These are phyloP conservation scores for Arbutus unedo DNA, from an alignment of 148 eudicot species.

Conservation along the genomic window DNA sequence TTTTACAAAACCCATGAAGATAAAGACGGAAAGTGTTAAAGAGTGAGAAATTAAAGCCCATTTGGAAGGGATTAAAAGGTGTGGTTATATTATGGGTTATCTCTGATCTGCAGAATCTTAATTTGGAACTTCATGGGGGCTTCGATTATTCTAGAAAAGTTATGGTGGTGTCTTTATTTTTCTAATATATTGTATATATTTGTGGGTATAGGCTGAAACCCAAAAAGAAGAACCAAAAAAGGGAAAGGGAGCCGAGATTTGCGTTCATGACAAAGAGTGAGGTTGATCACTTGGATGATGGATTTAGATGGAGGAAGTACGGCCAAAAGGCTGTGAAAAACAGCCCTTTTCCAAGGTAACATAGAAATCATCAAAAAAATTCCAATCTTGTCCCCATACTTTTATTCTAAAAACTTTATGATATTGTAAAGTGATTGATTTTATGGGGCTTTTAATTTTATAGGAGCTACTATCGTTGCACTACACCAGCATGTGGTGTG, in stretches of 20 bases:
- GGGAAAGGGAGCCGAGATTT: constrained; percentile 66
- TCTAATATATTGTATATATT: background rate
- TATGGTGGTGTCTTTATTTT: background rate
- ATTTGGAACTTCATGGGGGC: constrained; percentile 16
- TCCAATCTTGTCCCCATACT: background rate
- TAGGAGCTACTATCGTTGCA: constrained; percentile 97
- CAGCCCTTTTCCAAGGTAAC: constrained; percentile 88
- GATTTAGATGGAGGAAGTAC: constrained; percentile 96
- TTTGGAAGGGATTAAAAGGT: background rate
- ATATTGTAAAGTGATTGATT: background rate
- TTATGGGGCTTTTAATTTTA: constrained; percentile 1
- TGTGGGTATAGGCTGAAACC: constrained; percentile 50
- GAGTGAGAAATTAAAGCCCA: background rate
- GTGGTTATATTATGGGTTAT: constrained; percentile 19
- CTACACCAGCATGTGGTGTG: constrained; percentile 77
- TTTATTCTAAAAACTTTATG: background rate
- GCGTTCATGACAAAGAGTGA: constrained; percentile 93
- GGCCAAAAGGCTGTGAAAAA: constrained; percentile 96
- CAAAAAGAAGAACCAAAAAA: constrained; percentile 73
- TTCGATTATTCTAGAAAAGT: constrained; percentile 11
- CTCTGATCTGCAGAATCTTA: constrained; percentile 9
- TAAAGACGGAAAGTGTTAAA: background rate
- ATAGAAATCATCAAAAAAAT: background rate
- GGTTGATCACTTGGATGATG: constrained; percentile 90
- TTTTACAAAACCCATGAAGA: background rate